Evolutionary conservation across 139 green algal species (phyloP), one percentile per base, ranked within the genome.

Genomic region (Deuterostichococcus epilithicus): DNA sequence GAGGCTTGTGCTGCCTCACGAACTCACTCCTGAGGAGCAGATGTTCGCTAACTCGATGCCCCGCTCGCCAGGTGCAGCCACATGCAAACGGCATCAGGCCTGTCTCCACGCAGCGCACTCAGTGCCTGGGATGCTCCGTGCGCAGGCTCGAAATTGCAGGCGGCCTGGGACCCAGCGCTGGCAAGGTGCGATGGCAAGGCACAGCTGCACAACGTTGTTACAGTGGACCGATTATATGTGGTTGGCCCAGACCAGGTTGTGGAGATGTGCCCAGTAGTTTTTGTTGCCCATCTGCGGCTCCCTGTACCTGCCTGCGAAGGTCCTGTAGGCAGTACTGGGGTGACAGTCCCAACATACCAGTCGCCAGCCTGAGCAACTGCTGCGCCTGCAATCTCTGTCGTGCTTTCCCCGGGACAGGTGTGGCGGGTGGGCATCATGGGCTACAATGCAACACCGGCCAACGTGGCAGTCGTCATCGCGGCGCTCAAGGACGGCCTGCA

Each of bases 401-500:
- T n/a, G n/a, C n/a, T n/a, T n/a, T n/a, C n/a, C n/a, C n/a, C n/a
- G n/a, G 42, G 8, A 13, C 42, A 52, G 42, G 42, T 94, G 34
- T 94, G 86, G 88, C 87, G 92, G 28, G 81, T 97, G 23, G 91
- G 75, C 1, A 37, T 76, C 15, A 84, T 83, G 78, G 92, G 92
- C 63, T 94, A 92, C 87, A 97, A 97, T 78, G 90, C 90, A 28
- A 82, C 68, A 63, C 52, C 52, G 52, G 82, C 87, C 66, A 94
- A 91, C 70, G 83, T 97, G 3, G 88, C 90, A 52, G 81, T 96
- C n/a, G 92, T 97, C 32, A 35, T 97, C 30, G 70, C 81, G 1
- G 91, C 89, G 20, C 94, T 97, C 86, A 81, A 75, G 63, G 88
- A 95, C 42, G 92, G 92, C 2, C 86, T 97, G 13, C 75, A 80